Evolutionary conservation across 225 moss, liverwort and hornwort genomes (phyloP).

Genomic region (Bryum argenteum): DNA sequence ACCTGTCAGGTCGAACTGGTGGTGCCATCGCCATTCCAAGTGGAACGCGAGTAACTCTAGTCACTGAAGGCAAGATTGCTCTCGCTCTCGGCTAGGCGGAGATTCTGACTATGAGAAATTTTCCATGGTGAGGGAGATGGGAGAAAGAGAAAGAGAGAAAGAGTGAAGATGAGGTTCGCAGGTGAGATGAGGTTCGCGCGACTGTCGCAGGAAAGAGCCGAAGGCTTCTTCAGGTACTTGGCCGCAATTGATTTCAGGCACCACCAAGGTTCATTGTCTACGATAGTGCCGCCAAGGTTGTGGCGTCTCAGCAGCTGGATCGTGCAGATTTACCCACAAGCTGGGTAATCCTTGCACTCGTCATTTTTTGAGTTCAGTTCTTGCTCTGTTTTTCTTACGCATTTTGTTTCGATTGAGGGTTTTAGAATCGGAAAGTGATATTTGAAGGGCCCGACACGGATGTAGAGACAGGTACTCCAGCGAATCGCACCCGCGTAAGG

Average conservation of each 20-base stretch:
- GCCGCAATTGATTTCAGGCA: constrained; percentile 95
- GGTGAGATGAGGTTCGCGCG: no score
- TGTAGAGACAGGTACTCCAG: constrained; percentile 76
- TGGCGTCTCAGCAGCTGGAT: constrained; percentile 93
- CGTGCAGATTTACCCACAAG: constrained; percentile 78
- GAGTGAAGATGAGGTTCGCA: no score
- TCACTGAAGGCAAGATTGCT: no score
- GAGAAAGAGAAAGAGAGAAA: no score
- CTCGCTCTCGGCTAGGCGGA: no score
- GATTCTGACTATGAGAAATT: no score
- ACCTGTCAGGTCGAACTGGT: no score
- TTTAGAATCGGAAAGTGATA: background rate
- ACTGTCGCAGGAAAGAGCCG: no score
- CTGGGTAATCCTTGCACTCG: constrained; percentile 64
- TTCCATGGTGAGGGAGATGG: no score
- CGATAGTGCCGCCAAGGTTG: constrained; percentile 65
- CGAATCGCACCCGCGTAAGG: constrained; percentile 2
- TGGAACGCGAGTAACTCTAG: no score
- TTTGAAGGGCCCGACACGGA: constrained; percentile 91
- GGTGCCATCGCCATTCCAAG: no score
- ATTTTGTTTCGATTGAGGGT: background rate
- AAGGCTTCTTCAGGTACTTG: constrained; percentile 54
- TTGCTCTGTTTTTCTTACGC: background rate
- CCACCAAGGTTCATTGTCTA: constrained; percentile 96
- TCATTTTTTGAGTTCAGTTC: background rate